Percentiles rank a stretch among this genome's conserved stretches.
Evolutionary conservation across 1,284 basidiomycete species (phyloP).

Genomic region (Marasmius tenuissimus): DNA sequence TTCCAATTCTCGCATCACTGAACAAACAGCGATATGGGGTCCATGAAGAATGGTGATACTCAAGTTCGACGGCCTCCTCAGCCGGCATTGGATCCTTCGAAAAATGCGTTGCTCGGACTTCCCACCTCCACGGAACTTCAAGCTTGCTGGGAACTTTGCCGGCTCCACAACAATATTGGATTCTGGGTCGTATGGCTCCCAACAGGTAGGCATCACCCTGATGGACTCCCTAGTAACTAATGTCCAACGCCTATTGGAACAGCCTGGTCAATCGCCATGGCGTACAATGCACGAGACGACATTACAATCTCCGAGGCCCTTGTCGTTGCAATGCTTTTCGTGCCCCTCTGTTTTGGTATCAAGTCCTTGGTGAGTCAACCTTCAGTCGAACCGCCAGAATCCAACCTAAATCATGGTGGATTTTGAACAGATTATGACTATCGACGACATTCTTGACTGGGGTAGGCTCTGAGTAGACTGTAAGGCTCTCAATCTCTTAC

Average conservation of each 20-base stretch:
- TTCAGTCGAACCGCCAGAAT: neutral
- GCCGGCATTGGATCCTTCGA: too few species aligned
- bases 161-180: constrained; percentile 30
- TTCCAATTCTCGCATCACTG: too few species aligned
- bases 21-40: too few species aligned
- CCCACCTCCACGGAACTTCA: constrained; percentile 14
- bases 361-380: constrained; percentile 27
- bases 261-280: constrained; percentile 33
- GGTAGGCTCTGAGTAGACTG: neutral
- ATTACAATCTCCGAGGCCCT: constrained; percentile 17
- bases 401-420: neutral
- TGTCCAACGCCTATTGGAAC: neutral
- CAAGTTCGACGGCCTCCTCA: too few species aligned
- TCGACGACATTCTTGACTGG: constrained; percentile 31
- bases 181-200: constrained; percentile 32
- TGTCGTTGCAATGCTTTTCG: constrained; percentile 19
- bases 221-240: neutral
- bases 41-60: too few species aligned
- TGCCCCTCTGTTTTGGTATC: constrained; percentile 30
- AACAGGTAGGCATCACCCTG: constrained; percentile 17
- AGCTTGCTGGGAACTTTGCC: constrained; percentile 32
- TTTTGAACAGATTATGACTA: constrained; percentile 29
- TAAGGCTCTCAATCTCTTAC: neutral
- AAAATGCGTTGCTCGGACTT: neutral
- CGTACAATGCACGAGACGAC: constrained; percentile 24